Evolutionary conservation across 2,329 filamentous ascomycete genomes (phyloP).

Genomic region (Fusarium albidum): DNA sequence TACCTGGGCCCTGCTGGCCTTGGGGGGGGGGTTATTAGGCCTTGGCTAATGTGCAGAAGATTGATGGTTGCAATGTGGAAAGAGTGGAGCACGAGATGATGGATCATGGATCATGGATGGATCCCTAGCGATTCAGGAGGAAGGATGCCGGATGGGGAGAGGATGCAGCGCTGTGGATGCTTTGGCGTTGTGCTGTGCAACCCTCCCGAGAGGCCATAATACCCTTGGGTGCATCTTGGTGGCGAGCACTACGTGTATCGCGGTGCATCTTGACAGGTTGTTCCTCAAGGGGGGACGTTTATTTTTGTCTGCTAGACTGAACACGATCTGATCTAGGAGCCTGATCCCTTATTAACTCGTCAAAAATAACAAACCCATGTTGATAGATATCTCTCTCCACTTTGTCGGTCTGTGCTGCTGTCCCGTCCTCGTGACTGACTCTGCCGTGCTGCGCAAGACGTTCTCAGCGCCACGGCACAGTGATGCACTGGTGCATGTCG

Average conservation of each 20-base stretch:
- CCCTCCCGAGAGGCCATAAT: constrained; percentile 4
- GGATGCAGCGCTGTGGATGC: constrained; percentile 5
- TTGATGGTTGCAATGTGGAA: constrained; percentile 31
- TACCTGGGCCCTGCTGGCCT: constrained; percentile 34
- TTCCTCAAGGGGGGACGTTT: background rate
- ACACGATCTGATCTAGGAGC: constrained; percentile 24
- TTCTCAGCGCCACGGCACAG: constrained; percentile 25
- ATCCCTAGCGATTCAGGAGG: constrained; percentile 8
- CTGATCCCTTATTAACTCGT: background rate
- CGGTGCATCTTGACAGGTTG: background rate
- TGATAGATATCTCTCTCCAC: background rate
- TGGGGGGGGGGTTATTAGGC: constrained; percentile 27
- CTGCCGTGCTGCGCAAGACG: constrained; percentile 1
- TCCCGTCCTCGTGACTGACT: background rate
- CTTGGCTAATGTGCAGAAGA: constrained; percentile 33
- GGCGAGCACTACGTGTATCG: background rate
- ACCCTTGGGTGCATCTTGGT: background rate
- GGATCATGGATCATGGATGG: constrained; percentile 19
- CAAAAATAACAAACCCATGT: no score
- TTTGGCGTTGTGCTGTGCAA: constrained; percentile 12
- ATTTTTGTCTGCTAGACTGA: background rate
- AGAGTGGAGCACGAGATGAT: constrained; percentile 32
- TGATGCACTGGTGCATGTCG: constrained; percentile 1
- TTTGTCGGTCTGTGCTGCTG: constrained; percentile 10
- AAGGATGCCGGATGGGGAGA: constrained; percentile 8